These are phyloP conservation scores for Aegilops speltoides DNA, from an alignment of 176 grass and related monocot genomes.

Conservation along the genomic window DNA sequence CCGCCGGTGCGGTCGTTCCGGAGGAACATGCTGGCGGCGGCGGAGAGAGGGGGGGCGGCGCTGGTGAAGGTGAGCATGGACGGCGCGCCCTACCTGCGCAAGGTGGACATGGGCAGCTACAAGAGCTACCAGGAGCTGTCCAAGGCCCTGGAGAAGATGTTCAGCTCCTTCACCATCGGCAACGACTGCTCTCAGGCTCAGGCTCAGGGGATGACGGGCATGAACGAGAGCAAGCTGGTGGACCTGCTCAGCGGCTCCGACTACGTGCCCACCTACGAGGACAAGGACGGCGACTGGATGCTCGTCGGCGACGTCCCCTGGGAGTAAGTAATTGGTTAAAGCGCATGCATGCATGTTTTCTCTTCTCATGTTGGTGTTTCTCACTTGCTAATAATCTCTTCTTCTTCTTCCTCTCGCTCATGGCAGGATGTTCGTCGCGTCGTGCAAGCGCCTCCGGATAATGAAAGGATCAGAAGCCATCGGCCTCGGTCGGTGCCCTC, in stretches of 20 bases:
- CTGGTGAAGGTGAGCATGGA: slow-evolving; percentile 94
- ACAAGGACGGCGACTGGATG: slow-evolving; percentile 98
- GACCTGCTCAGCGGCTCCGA: slow-evolving; percentile 55
- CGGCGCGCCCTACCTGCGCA: slow-evolving; percentile 81
- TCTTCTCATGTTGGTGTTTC: neutral
- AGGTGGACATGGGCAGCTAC: slow-evolving; percentile 73
- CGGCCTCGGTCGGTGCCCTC: slow-evolving; percentile 57
- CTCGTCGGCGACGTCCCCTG: slow-evolving; percentile 78
- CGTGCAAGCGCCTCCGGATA: slow-evolving; percentile 81
- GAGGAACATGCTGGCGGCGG: slow-evolving; percentile 66
- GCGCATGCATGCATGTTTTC: neutral
- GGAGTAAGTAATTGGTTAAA: slow-evolving; percentile 39
- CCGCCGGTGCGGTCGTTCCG: slow-evolving; percentile 77
- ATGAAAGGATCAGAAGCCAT: slow-evolving; percentile 89
- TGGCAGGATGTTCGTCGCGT: slow-evolving; percentile 81
- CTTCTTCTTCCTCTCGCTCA: neutral
- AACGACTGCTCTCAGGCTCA: slow-evolving; percentile 20
- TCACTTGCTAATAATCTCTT: neutral
- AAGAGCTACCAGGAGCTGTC: slow-evolving; percentile 76
- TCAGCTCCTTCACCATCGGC: slow-evolving; percentile 57
- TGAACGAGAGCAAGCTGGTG: slow-evolving; percentile 45
- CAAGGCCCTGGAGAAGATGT: slow-evolving; percentile 69
- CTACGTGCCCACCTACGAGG: slow-evolving; percentile 79
- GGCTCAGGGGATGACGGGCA: slow-evolving; percentile 7
- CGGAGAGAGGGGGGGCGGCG: slow-evolving; percentile 8